Conservation (phyloP, 176 grass and related monocot species). For the Bonia amplexicaulis region DNA sequence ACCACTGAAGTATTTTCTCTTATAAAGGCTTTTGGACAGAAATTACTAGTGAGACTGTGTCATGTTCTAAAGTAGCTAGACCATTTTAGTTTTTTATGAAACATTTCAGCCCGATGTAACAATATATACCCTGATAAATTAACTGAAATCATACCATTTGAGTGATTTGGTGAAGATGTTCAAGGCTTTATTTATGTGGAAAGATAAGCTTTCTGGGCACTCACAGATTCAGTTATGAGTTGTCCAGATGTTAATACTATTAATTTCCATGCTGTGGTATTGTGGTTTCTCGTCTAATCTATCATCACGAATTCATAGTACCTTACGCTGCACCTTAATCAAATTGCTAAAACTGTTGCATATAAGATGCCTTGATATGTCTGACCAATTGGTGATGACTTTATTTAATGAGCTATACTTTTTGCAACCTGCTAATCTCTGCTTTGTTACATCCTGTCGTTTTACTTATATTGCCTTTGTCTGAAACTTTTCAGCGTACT, state of each 20-base stretch:
- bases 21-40: neutral
- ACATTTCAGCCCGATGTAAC: neutral
- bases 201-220: neutral
- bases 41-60: neutral
- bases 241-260: neutral
- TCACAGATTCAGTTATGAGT: neutral
- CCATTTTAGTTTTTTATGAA: neutral
- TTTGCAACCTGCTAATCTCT: neutral
- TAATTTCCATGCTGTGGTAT: neutral
- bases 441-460: neutral
- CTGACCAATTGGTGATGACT: neutral
- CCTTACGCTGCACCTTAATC: neutral
- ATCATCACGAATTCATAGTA: neutral
- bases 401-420: neutral
- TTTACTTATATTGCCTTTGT: neutral
- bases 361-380: neutral
- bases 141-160: neutral
- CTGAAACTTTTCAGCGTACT: constrained; percentile 54
- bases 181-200: neutral
- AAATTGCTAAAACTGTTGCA: neutral
- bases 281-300: neutral
- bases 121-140: neutral
- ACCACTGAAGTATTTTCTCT: neutral
- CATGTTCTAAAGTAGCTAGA: neutral
- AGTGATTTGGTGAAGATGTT: neutral